A percentile compares a stretch with the other conserved stretches of the same genome.
These are phyloP conservation scores for Ceriops decandra DNA, from an alignment of 345 rosid genomes.

Conservation along the genomic window DNA sequence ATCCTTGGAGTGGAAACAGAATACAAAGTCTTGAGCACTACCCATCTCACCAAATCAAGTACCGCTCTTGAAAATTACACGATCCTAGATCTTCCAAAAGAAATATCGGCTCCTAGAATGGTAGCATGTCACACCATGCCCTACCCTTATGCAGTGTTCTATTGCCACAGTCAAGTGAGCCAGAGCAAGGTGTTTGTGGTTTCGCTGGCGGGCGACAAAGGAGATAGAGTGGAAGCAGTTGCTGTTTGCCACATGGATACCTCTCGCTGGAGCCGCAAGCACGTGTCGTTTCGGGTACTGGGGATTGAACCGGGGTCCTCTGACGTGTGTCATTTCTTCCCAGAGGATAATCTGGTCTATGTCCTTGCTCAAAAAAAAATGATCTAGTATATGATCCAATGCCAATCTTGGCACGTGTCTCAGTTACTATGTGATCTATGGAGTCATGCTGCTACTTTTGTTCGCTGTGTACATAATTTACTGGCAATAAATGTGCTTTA, in stretches of 20 bases:
- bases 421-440: neutral
- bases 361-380: conserved; percentile 14
- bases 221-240: conserved; percentile 33
- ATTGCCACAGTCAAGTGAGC: conserved; percentile 39
- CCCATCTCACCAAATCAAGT: conserved; percentile 19
- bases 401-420: neutral
- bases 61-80: conserved; percentile 36
- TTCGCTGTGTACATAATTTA: too few species aligned
- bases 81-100: conserved; percentile 12
- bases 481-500: too few species aligned
- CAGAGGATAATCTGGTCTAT: conserved; percentile 33
- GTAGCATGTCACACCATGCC: conserved; percentile 42
- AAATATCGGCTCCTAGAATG: conserved; percentile 27
- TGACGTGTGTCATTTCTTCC: conserved; percentile 46
- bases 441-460: too few species aligned
- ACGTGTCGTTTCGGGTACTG: conserved; percentile 33
- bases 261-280: conserved; percentile 35
- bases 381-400: conserved; percentile 35
- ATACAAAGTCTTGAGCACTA: conserved; percentile 22
- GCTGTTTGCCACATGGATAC: conserved; percentile 54
- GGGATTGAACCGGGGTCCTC: conserved; percentile 35
- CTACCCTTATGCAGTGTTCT: conserved; percentile 36
- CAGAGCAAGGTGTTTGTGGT: conserved; percentile 33
- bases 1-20: conserved; percentile 18
- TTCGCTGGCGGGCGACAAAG: conserved; percentile 34